Percentiles rank a stretch among this genome's conserved stretches.
phyloP scores from a whole-genome alignment of 139 green algal species.

The Gonium pectorale region DNA sequence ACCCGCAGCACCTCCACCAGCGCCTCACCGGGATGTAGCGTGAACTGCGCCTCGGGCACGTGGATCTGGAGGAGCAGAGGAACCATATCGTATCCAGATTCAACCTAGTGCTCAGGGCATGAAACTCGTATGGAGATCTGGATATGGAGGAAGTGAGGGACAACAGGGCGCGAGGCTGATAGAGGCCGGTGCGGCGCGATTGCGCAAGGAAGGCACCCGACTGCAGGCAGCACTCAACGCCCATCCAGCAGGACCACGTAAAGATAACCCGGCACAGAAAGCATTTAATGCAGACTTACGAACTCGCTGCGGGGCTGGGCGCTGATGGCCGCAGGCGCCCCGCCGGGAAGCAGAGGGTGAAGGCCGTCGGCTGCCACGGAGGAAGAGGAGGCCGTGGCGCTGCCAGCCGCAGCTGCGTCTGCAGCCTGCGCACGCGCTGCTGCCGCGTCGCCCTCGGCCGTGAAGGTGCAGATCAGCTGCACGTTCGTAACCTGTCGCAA shows the following conservation, averaged over 20 bases:
- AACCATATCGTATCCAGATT: no score
- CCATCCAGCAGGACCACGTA: no score
- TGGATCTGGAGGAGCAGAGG: constrained; percentile 21
- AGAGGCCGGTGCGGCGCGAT: no score
- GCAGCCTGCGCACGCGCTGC: neutral
- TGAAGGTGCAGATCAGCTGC: constrained; percentile 75
- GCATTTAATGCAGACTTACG: no score
- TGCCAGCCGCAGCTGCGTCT: neutral
- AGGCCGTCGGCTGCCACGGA: neutral
- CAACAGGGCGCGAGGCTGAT: no score
- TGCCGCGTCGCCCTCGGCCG: neutral
- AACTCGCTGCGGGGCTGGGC: constrained; percentile 15
- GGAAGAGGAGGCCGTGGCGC: no score
- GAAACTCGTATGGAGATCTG: no score
- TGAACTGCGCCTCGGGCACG: constrained; percentile 36
- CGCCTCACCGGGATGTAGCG: constrained; percentile 54
- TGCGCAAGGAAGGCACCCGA: no score
- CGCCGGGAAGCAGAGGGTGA: constrained; percentile 15
- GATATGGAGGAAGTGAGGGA: no score
- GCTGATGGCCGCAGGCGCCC: neutral
- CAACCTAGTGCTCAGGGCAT: no score
- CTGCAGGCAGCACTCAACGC: no score
- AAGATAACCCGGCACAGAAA: no score
- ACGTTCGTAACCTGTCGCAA: constrained; percentile 54
- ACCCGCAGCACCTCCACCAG: constrained; percentile 71